Percentiles rank a stretch among this genome's conserved stretches.
phyloP scores from a whole-genome alignment of 768 basidiomycete species.

The Boletellus ananas region DNA sequence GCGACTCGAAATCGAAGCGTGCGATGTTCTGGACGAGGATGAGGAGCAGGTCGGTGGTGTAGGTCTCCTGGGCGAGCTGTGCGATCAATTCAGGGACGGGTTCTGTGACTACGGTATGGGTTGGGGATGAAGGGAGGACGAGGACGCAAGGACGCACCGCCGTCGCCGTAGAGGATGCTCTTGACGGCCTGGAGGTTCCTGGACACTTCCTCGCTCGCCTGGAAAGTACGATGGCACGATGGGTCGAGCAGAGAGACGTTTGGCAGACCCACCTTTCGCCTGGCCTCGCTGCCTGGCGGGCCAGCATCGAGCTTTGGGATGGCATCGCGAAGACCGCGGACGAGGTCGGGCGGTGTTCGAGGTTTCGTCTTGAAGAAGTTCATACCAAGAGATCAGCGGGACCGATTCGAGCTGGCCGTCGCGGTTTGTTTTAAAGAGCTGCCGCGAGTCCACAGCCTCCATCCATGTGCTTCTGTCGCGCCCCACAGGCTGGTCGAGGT shows the following conservation, averaged over 20 bases:
- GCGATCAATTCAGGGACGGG: constrained; percentile 87
- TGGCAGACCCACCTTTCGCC: constrained; percentile 65
- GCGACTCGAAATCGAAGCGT: constrained; percentile 90
- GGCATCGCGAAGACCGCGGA: constrained; percentile 75
- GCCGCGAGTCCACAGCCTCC: constrained; percentile 9
- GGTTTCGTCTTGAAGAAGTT: constrained; percentile 96
- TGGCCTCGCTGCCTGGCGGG: constrained; percentile 69
- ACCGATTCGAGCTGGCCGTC: neutral
- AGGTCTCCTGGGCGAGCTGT: constrained; percentile 94
- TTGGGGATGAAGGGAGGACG: neutral
- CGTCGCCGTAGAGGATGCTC: constrained; percentile 80
- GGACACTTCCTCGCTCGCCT: constrained; percentile 88
- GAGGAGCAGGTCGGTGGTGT: constrained; percentile 83
- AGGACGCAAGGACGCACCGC: constrained; percentile 49
- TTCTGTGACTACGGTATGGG: constrained; percentile 40
- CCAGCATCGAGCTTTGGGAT: constrained; percentile 72
- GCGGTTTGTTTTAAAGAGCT: neutral
- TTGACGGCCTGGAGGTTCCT: constrained; percentile 92
- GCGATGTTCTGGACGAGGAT: constrained; percentile 77
- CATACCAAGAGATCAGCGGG: constrained; percentile 44
- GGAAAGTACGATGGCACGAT: constrained; percentile 5
- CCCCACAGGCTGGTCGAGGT: neutral
- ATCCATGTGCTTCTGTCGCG: neutral
- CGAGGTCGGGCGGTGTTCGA: constrained; percentile 83
- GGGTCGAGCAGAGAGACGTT: neutral